phyloP scores from a whole-genome alignment of 108 stramenopile species.

The Epithemia pelagica region DNA sequence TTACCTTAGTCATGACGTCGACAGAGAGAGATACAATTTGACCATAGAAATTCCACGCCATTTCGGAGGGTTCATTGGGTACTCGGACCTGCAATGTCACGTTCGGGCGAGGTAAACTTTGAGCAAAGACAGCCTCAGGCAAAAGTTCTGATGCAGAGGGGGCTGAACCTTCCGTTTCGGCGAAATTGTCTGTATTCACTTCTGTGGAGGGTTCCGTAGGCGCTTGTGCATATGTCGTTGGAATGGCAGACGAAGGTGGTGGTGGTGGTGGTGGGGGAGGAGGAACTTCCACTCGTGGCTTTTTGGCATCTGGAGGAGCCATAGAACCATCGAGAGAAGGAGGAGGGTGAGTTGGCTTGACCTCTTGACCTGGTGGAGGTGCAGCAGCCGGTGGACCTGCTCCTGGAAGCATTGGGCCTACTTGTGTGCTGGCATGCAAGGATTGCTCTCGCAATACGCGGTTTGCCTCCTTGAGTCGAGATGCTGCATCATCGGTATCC shows the following conservation, averaged over 20 bases:
- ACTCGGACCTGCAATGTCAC: constrained; percentile 59
- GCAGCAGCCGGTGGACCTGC: neutral
- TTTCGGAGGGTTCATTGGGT: constrained; percentile 63
- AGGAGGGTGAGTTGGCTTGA: constrained; percentile 5
- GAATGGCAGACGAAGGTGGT: constrained; percentile 14
- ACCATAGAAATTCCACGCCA: constrained; percentile 79
- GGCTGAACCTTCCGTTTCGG: constrained; percentile 1
- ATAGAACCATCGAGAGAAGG: constrained; percentile 13
- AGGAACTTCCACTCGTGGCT: neutral
- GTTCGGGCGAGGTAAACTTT: constrained; percentile 44
- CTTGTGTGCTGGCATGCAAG: neutral
- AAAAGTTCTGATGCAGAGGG: constrained; percentile 12
- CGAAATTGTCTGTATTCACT: neutral
- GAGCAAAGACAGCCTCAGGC: constrained; percentile 56
- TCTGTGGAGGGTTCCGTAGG: neutral
- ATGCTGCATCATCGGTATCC: neutral
- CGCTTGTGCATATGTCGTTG: neutral
- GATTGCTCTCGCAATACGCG: neutral
- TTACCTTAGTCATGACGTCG: constrained; percentile 56
- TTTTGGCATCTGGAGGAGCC: constrained; percentile 5
- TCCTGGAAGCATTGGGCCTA: neutral
- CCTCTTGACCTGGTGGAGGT: neutral
- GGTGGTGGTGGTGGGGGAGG: constrained; percentile 15
- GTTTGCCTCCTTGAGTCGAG: neutral
- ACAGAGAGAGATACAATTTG: constrained; percentile 63